Conservation (phyloP, 1,284 basidiomycete genomes). For the Melampsora larici-populina region DNA sequence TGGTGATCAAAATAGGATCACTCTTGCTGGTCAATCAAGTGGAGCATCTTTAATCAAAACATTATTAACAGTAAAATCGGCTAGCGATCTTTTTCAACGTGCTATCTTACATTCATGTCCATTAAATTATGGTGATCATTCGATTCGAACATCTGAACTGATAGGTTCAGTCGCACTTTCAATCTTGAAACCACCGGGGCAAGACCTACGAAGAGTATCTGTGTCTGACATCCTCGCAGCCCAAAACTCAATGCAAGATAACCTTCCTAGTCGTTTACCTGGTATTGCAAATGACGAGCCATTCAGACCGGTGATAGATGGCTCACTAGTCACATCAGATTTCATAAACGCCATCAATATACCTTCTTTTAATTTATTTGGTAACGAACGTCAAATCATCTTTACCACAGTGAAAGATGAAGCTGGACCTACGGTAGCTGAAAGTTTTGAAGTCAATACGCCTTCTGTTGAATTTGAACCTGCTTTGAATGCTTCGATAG, state of each 20-base stretch:
- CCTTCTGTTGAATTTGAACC: slow-evolving; percentile 57
- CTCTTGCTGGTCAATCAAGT: slow-evolving; percentile 79
- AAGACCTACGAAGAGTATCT: slow-evolving; percentile 61
- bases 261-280: slow-evolving; percentile 58
- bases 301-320: slow-evolving; percentile 45
- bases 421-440: slow-evolving; percentile 64
- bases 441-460: slow-evolving; percentile 54
- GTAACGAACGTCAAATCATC: slow-evolving; percentile 58
- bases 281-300: slow-evolving; percentile 59
- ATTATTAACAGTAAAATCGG: slow-evolving; percentile 51
- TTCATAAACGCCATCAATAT: slow-evolving; percentile 38
- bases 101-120: slow-evolving; percentile 80
- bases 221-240: slow-evolving; percentile 61
- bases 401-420: slow-evolving; percentile 70
- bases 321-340: slow-evolving; percentile 26
- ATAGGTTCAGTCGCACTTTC: slow-evolving; percentile 62
- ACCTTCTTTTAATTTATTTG: slow-evolving; percentile 41
- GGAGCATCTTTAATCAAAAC: slow-evolving; percentile 75
- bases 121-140: slow-evolving; percentile 74
- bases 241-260: slow-evolving; percentile 57
- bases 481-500: neutral
- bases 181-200: slow-evolving; percentile 58
- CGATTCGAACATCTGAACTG: slow-evolving; percentile 59
- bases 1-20: slow-evolving; percentile 65
- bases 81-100: slow-evolving; percentile 52